Conservation (phyloP, 129 eudicot species). For the Lonicera japonica region DNA sequence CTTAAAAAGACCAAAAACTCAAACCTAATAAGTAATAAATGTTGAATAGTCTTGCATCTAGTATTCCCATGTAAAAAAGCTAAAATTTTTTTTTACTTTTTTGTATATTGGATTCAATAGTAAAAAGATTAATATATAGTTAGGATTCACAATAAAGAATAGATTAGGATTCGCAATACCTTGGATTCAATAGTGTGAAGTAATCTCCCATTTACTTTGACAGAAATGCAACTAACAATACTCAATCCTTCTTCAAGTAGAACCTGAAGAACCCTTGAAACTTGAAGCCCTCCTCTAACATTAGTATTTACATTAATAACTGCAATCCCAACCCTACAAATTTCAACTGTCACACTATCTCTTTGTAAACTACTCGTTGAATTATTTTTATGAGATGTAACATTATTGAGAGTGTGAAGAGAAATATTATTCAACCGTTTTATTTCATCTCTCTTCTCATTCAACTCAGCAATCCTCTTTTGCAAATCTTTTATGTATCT, state of each 20-base stretch:
- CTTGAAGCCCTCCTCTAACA: not conserved
- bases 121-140: too few relatives aligned
- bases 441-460: slow-evolving; percentile 7
- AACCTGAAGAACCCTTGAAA: slow-evolving; percentile 13
- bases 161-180: not conserved
- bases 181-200: slow-evolving; percentile 11
- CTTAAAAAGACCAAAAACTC: too few relatives aligned
- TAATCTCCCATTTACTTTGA: slow-evolving; percentile 5
- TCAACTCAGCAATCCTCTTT: slow-evolving; percentile 8
- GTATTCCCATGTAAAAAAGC: too few relatives aligned
- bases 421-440: not conserved
- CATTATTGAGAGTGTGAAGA: not conserved
- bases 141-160: too few relatives aligned
- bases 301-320: not conserved
- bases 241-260: slow-evolving; percentile 12
- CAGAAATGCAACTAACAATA: slow-evolving; percentile 14
- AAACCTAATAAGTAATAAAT: too few relatives aligned
- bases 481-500: slow-evolving; percentile 8
- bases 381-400: too few relatives aligned
- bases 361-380: too few relatives aligned
- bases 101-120: too few relatives aligned
- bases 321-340: slow-evolving; percentile 8
- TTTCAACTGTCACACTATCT: slow-evolving; percentile 3
- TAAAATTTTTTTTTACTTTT: too few relatives aligned
- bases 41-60: too few relatives aligned